Evolutionary conservation across 495 filamentous ascomycete species (phyloP), one percentile per base, ranked within the genome.

Genomic region (Lentithecium fluviatile): DNA sequence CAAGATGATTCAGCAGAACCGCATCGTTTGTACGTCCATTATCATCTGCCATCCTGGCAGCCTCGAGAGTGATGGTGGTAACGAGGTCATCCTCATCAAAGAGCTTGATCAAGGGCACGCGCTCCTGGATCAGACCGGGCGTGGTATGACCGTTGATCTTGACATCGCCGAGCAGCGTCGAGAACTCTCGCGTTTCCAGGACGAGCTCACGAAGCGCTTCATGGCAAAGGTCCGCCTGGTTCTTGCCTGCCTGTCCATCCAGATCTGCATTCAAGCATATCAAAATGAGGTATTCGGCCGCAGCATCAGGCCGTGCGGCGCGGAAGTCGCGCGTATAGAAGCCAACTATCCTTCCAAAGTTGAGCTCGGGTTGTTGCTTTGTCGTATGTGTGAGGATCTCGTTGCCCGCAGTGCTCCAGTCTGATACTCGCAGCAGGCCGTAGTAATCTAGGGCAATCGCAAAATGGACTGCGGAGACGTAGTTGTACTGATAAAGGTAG

Each of bases 241-340:
- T 83, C 58, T 83, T 85, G 60, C 92, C 93, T 2, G 83, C 73
- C 32, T 85, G 78, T 25, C 88, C 84, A 19, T 82, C 80, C 29
- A 96, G 79, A 73, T 96, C 95, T 34, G 86, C 82, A 68, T 97
- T 97, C 49, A 99, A 85, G 72, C 90, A 97, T 56, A 97, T 91
- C 48, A 97, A 79, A 20, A 85, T 82, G 49, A 99, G 87, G 68
- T 99, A 99, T 73, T 99, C 95, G 46, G 93, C 87, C 12, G 94
- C 93, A 45, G 90, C 87, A 54, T 85, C 88, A 6, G 89, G 86
- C 68, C 90, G 86, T 34, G 89, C 90, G 11, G 89, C 88, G 36
- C 95, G 87, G 83, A 97, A 97, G 74, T 96, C 90, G 32, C 87
- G 83, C 7, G 95, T 99, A 76, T 99, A 99, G 69, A 91, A 90